phyloP scores from a whole-genome alignment of 2,329 filamentous ascomycete species.

The Curvularia sp. region DNA sequence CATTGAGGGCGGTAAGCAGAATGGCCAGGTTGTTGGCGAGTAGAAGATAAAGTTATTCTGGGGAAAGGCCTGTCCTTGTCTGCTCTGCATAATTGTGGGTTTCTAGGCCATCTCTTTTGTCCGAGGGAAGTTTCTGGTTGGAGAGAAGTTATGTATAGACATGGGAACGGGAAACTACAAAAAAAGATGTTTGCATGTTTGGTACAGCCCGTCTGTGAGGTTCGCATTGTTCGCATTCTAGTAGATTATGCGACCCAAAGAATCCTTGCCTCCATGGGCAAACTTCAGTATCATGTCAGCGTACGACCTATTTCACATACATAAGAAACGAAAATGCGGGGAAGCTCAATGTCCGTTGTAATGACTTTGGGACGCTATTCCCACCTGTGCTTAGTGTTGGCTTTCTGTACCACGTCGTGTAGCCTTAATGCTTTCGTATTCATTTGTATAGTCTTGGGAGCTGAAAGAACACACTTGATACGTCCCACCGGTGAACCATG shows the following conservation, averaged over 20 bases:
- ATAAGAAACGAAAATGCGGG: neutral
- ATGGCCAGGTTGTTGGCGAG: constrained; percentile 37
- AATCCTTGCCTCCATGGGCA: neutral
- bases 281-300: neutral
- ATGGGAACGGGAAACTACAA: neutral
- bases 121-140: neutral
- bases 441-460: constrained; percentile 4
- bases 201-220: neutral
- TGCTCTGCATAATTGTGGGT: neutral
- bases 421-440: neutral
- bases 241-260: neutral
- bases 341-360: neutral
- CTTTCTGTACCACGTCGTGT: neutral
- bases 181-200: neutral
- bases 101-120: neutral
- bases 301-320: neutral
- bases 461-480: neutral
- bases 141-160: neutral
- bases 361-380: neutral
- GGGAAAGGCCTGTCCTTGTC: neutral
- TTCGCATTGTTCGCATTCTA: neutral
- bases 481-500: neutral
- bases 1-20: constrained; percentile 40
- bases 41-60: constrained; percentile 20
- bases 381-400: neutral